A percentile compares a stretch with the other conserved stretches of the same genome.
Conservation (phyloP, 163 green algal genomes). For the Coccomyxa subellipsoidea region DNA sequence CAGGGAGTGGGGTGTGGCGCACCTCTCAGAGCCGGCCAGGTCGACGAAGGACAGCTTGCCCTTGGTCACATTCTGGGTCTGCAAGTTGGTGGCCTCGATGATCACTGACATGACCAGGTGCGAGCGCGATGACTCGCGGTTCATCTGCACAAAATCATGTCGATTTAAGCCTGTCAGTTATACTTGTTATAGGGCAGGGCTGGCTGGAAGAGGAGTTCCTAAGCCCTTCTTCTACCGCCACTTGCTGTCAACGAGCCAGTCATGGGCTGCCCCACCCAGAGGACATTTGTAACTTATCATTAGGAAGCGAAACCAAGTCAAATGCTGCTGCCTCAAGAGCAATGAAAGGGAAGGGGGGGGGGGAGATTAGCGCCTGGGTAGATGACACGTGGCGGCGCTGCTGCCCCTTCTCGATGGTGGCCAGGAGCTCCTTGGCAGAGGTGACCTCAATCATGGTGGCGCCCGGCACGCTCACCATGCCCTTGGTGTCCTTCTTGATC, state of each 20-base stretch:
- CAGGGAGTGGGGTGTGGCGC: neutral
- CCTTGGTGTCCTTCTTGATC: slow-evolving; percentile 98
- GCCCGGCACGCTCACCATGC: slow-evolving; percentile 88
- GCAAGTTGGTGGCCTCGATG: slow-evolving; percentile 93
- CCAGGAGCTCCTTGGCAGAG: slow-evolving; percentile 63
- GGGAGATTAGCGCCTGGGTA: slow-evolving; percentile 32
- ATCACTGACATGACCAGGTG: slow-evolving; percentile 95
- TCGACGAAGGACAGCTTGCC: slow-evolving; percentile 95
- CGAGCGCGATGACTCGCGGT: slow-evolving; percentile 88
- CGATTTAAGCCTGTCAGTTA: no score
- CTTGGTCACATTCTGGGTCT: slow-evolving; percentile 81
- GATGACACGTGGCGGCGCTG: slow-evolving; percentile 42
- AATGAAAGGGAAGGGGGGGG: no score
- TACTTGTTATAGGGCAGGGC: no score
- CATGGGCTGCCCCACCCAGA: no score
- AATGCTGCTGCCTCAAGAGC: no score
- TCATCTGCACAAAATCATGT: slow-evolving; percentile 75
- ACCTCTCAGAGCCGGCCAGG: slow-evolving; percentile 91
- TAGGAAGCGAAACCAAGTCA: no score
- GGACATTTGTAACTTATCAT: no score
- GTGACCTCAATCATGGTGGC: slow-evolving; percentile 71
- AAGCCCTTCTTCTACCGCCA: no score
- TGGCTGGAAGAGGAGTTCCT: no score
- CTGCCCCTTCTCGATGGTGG: slow-evolving; percentile 62
- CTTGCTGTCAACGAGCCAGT: no score